These are phyloP conservation scores for Pleurotus ostreatus DNA, from an alignment of 768 basidiomycete species.

Conservation along the genomic window DNA sequence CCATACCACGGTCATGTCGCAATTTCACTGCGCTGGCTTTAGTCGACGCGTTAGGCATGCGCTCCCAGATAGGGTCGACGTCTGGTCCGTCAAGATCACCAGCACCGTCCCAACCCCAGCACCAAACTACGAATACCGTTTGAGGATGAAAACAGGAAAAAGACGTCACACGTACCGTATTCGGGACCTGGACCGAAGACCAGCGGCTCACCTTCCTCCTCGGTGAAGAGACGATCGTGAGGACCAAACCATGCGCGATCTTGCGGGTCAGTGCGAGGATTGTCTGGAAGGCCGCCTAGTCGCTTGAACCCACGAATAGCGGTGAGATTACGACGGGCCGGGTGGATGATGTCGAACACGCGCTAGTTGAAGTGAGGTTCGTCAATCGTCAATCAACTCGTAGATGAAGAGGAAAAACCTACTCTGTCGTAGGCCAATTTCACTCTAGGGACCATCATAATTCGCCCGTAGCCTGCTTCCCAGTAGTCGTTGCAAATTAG, in stretches of 20 bases:
- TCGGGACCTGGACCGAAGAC: slow-evolving; percentile 80
- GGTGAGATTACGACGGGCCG: slow-evolving; percentile 84
- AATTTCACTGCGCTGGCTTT: slow-evolving; percentile 57
- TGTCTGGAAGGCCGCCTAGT: slow-evolving; percentile 95
- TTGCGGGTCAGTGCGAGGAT: slow-evolving; percentile 94
- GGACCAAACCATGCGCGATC: slow-evolving; percentile 98
- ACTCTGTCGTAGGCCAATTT: slow-evolving; percentile 94
- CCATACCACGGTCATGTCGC: slow-evolving; percentile 59
- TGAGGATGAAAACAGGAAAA: not conserved
- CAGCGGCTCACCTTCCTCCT: slow-evolving; percentile 78
- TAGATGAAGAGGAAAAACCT: slow-evolving; percentile 20
- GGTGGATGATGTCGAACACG: slow-evolving; percentile 95
- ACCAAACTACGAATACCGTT: slow-evolving; percentile 70
- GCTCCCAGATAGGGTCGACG: slow-evolving; percentile 97
- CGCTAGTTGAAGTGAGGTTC: slow-evolving; percentile 41
- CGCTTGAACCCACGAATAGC: slow-evolving; percentile 92
- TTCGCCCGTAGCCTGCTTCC: slow-evolving; percentile 92
- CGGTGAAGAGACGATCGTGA: slow-evolving; percentile 89
- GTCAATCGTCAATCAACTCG: not conserved
- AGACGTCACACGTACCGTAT: slow-evolving; percentile 57
- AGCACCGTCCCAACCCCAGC: slow-evolving; percentile 99
- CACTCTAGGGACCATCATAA: slow-evolving; percentile 96
- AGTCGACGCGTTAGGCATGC: slow-evolving; percentile 64
- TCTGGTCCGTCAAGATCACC: slow-evolving; percentile 97
- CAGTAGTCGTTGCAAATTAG: slow-evolving; percentile 99